A percentile compares a stretch with the other conserved stretches of the same genome.
Conservation (phyloP, 1,284 basidiomycete genomes). For the Puccinia horiana region DNA sequence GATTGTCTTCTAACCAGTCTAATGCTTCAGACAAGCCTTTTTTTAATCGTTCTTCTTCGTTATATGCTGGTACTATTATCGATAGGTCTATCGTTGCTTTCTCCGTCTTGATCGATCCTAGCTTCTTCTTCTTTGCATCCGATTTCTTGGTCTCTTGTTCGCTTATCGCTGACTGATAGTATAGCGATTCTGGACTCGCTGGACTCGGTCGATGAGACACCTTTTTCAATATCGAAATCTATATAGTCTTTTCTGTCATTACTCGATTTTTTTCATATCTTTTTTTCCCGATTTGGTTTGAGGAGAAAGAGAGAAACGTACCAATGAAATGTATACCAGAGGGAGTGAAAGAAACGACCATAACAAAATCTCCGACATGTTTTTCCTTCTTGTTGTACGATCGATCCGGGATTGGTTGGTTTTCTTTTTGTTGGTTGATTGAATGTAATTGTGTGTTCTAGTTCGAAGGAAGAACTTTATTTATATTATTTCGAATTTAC, state of each 20-base stretch:
- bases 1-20: constrained; percentile 57
- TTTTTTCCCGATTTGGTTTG: too few relatives aligned
- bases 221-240: constrained; percentile 2
- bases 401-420: too few relatives aligned
- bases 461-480: too few relatives aligned
- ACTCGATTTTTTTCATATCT: not conserved
- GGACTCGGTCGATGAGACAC: not conserved
- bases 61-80: constrained; percentile 85
- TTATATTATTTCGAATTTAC: too few relatives aligned
- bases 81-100: constrained; percentile 63
- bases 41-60: constrained; percentile 77
- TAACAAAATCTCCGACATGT: not conserved
- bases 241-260: not conserved
- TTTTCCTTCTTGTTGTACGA: not conserved
- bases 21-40: constrained; percentile 76
- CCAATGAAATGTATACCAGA: not conserved
- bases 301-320: not conserved
- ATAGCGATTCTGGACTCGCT: not conserved
- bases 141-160: constrained; percentile 63
- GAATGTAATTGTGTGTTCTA: too few relatives aligned
- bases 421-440: too few relatives aligned
- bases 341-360: constrained; percentile 9
- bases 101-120: constrained; percentile 63
- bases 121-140: constrained; percentile 47
- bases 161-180: constrained; percentile 63